Conservation (phyloP, 495 filamentous ascomycete species). For the Lasiosphaeria miniovina region DNA sequence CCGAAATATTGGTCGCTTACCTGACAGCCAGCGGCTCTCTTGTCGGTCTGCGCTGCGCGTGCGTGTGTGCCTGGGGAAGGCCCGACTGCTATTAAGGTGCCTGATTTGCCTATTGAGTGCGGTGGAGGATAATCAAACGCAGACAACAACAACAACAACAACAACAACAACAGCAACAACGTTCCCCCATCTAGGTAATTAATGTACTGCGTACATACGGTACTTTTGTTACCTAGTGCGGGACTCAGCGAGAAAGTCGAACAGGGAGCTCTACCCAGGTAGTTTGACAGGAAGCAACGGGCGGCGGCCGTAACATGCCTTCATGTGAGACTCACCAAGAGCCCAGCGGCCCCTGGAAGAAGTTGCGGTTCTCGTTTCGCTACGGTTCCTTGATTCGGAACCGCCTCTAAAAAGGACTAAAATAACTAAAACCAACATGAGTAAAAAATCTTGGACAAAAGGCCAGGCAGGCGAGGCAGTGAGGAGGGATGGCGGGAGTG, state of each 20-base stretch:
- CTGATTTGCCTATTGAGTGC: background rate
- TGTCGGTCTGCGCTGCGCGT: background rate
- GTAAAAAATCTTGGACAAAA: background rate
- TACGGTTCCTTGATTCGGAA: background rate
- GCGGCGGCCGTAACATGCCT: no score
- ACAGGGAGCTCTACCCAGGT: no score
- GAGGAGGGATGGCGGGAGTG: background rate
- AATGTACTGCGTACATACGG: no score
- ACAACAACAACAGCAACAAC: no score
- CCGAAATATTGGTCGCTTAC: slow-evolving; percentile 1
- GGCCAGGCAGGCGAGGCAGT: background rate
- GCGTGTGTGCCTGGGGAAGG: background rate
- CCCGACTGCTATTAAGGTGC: background rate
- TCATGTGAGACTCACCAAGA: no score
- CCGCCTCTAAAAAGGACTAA: background rate
- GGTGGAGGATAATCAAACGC: background rate
- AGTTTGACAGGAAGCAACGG: no score
- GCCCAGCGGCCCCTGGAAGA: no score
- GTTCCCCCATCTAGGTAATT: no score
- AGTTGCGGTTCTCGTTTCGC: no score
- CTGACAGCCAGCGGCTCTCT: background rate
- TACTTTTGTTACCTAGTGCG: no score
- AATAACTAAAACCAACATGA: background rate
- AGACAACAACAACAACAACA: background rate
- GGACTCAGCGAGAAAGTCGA: no score